Evolutionary conservation across 2,329 filamentous ascomycete genomes (phyloP).

Genomic region (Pseudocercospora vitis): DNA sequence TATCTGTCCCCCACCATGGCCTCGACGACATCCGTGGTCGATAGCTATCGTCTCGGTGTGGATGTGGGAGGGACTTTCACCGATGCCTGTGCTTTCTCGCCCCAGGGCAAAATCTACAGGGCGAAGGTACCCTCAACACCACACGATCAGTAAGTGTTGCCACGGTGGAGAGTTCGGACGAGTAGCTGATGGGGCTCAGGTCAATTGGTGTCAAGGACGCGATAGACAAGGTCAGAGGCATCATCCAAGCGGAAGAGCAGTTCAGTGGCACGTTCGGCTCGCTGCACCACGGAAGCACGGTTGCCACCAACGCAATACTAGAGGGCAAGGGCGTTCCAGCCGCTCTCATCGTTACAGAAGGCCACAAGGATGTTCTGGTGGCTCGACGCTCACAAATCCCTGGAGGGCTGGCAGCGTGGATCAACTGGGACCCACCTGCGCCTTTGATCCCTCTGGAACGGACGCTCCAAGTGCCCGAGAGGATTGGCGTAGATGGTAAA

Average conservation of each 20-base stretch:
- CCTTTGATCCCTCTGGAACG: constrained; percentile 31
- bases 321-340: constrained; percentile 33
- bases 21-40: background rate
- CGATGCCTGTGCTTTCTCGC: constrained; percentile 31
- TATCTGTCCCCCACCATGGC: constrained; percentile 16
- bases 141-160: constrained; percentile 24
- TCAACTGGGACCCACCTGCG: constrained; percentile 30
- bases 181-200: background rate
- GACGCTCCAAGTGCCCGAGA: constrained; percentile 29
- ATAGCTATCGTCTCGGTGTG: constrained; percentile 24
- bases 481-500: constrained; percentile 29
- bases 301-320: constrained; percentile 31
- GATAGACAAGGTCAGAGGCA: constrained; percentile 30
- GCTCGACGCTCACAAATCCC: constrained; percentile 31
- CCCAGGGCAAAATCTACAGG: constrained; percentile 29
- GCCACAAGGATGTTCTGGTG: constrained; percentile 33
- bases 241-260: constrained; percentile 28
- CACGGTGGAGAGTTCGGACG: background rate
- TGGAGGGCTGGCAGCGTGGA: constrained; percentile 31
- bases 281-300: constrained; percentile 31
- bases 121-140: constrained; percentile 32
- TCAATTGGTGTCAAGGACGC: constrained; percentile 31
- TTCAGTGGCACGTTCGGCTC: constrained; percentile 32
- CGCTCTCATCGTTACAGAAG: constrained; percentile 31
- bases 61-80: constrained; percentile 33